Base-by-base conservation (phyloP, 805 yeast genomes). In the Yamadazyma kitorensis region DNA sequence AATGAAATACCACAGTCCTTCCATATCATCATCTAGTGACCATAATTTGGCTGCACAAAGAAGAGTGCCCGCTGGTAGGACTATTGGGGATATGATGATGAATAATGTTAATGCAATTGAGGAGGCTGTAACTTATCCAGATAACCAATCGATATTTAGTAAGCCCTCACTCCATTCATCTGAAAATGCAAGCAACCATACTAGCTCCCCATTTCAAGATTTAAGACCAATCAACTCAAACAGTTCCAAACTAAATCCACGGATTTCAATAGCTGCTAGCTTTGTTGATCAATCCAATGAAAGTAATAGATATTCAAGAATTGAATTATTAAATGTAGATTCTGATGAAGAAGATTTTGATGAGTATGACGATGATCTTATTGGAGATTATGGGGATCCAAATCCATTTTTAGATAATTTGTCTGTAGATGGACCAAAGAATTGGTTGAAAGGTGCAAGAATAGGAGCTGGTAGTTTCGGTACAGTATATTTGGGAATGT, bases 381-480 rank as follows among this genome's bases (percentile, higher is more conserved):
- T 68, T 27, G 52, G 45, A 18, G 48, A 43, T 7, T 54, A 51
- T 34, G 49, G 47, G 4, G 42, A 44, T 5, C 44, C 39, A 5
- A 23, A 24, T 18, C 38, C 44, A 12, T 38, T 38, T 12, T n/a
- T 34, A 10, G 48, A 38, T 19, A 22, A 12, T 24, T 11, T 30
- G 5, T 31, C 38, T 3, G 34, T 32, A 14, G 51, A 40, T 22
- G 51, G 50, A 2, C 93, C 95, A 4, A 72, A 78, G 24, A 77
- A 85, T 27, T 93, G 98, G 98, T 72, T 88, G 27, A 84, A 84
- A 48, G 98, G 98, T 29, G 86, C 95, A 0, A 68, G 88, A 29
- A 87, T 93, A 44, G 98, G 98, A 0, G 81, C 91, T 7, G 98
- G 98, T 3, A 82, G 94, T 40, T 93, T 88, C 67, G 98, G 98